Evolutionary conservation across 2,329 filamentous ascomycete species (phyloP), one percentile per base, ranked within the genome.

Genomic region (Gnomoniopsis sp.): DNA sequence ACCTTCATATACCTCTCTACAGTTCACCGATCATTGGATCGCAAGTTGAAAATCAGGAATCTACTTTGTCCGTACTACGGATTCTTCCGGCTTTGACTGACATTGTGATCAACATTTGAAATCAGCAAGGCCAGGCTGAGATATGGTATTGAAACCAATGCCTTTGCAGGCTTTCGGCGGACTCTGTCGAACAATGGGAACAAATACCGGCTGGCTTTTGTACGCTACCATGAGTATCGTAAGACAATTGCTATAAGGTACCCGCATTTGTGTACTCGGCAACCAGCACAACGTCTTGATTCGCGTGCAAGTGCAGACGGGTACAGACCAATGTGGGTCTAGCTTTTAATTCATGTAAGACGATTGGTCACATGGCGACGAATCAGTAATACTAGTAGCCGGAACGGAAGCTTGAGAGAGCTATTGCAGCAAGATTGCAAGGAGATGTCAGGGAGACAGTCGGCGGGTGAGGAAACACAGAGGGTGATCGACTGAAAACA

Each of bases 341-440:
- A n/a, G 4, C n/a, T n/a, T 30, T 15, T 10, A 33, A 49, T 49
- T 38, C 44, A 34, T 55, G 34, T 55, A 55, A 55, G 53, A 55
- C 53, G 34, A 55, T 55, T 55, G 53, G 53, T 49, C 53, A 49
- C 44, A 49, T 19, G 33, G 3, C 19, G 11, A 23, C 22, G 21
- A 33, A 21, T 11, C 10, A 12, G 34, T 33, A 19, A 4, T 19
- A 46, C 4, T 17, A 19, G n/a, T 6, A n/a, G n/a, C n/a, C n/a
- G n/a, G n/a, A n/a, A n/a, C n/a, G n/a, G n/a, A 17, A 41, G n/a
- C 38, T 41, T 6, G 4, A 41, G 43, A 46, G 19, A 19, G 15
- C 17, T 46, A n/a, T 46, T n/a, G 36, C 17, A 12, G 1, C 17
- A 15, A 41, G 36, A 15, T 12, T n/a, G 12, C 7, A 2, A 41